Evolutionary conservation across 1,139 yeast species (phyloP).

Genomic region (Blastobotrys raffinosifermentans): DNA sequence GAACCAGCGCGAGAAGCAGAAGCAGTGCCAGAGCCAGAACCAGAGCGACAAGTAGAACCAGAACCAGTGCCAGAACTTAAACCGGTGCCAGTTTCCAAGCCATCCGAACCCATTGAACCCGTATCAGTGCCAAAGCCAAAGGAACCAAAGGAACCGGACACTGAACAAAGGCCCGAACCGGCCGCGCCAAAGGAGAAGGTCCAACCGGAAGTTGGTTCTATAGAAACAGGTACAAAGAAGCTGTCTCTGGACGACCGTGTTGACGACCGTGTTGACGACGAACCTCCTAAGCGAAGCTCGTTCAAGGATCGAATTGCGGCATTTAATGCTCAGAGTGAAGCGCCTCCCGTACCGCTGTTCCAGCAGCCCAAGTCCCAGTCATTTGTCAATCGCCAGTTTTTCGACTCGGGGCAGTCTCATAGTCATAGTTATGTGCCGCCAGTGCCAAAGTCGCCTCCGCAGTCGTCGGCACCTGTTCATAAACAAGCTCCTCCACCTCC

Average conservation of each 20-base stretch:
- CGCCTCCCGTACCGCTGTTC: slow-evolving; percentile 39
- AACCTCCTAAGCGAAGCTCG: slow-evolving; percentile 16
- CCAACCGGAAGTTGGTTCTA: not conserved
- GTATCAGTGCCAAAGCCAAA: not conserved
- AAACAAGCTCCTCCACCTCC: slow-evolving; percentile 15
- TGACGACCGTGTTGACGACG: not conserved
- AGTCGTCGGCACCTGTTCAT: not conserved
- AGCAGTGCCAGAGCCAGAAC: slow-evolving; percentile 4
- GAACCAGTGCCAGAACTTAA: not conserved
- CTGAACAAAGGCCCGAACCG: no score
- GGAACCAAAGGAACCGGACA: not conserved
- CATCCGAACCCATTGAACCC: slow-evolving; percentile 2
- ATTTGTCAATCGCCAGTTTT: slow-evolving; percentile 36
- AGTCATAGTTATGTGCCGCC: slow-evolving; percentile 35
- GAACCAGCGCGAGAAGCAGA: not conserved
- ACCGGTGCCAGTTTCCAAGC: not conserved
- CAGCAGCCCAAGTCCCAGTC: slow-evolving; percentile 32
- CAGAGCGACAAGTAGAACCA: slow-evolving; percentile 2
- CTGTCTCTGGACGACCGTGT: not conserved
- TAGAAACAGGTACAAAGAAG: not conserved
- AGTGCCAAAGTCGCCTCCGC: slow-evolving; percentile 13
- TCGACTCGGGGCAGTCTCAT: slow-evolving; percentile 32
- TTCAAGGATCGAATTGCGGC: slow-evolving; percentile 42
- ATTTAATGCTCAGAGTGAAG: slow-evolving; percentile 36
- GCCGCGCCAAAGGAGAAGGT: not conserved